phyloP scores from a whole-genome alignment of 148 eudicot species.

The Euryodendron excelsum region DNA sequence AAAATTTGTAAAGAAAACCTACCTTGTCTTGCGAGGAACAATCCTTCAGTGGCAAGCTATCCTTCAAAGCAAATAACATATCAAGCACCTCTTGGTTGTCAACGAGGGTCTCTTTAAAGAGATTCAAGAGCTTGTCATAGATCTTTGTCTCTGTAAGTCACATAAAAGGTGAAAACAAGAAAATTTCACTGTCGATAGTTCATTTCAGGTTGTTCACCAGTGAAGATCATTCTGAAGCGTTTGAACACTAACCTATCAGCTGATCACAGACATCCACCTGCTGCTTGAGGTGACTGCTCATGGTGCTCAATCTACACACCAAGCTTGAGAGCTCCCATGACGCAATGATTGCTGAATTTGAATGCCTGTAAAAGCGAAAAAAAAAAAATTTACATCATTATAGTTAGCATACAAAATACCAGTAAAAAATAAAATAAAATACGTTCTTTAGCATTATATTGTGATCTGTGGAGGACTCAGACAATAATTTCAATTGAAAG shows the following conservation, averaged over 20 bases:
- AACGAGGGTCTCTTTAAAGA: conserved; percentile 34
- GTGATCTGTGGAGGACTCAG: background rate
- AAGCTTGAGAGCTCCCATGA: conserved; percentile 56
- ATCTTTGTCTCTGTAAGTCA: conserved; percentile 43
- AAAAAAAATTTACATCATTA: background rate
- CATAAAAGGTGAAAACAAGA: background rate
- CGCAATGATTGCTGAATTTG: conserved; percentile 29
- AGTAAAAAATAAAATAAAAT: background rate
- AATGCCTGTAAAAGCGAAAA: conserved; percentile 36
- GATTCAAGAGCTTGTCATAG: conserved; percentile 35
- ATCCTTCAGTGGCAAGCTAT: conserved; percentile 51
- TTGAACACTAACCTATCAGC: conserved; percentile 43
- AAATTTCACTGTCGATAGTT: background rate
- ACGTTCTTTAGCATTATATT: background rate
- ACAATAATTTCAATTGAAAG: too few relatives aligned
- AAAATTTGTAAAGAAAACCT: background rate
- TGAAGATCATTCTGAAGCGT: background rate
- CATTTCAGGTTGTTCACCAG: conserved; percentile 5
- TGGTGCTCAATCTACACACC: conserved; percentile 38
- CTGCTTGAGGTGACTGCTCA: conserved; percentile 36
- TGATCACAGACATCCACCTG: conserved; percentile 41
- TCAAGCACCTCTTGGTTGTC: conserved; percentile 61
- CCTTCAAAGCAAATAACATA: conserved; percentile 41
- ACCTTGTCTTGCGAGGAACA: conserved; percentile 42
- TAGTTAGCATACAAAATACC: background rate